These are phyloP conservation scores for Scutellaria minor DNA, from an alignment of 257 asterid genomes.

Conservation along the genomic window DNA sequence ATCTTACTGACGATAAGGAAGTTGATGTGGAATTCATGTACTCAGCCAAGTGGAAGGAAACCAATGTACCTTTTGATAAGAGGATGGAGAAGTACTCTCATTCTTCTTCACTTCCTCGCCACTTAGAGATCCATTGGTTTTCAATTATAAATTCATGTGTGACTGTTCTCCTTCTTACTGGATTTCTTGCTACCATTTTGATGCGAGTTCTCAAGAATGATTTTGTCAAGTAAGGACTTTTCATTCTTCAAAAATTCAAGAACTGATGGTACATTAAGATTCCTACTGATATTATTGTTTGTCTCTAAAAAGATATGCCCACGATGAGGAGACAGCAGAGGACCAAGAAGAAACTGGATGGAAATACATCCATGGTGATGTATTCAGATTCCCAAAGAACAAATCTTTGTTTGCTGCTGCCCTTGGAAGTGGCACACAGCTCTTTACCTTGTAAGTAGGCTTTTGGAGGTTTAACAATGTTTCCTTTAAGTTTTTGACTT, in stretches of 20 bases:
- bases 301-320: conserved; percentile 58
- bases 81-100: conserved; percentile 49
- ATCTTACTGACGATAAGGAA: conserved; percentile 66
- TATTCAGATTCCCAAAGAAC: conserved; percentile 64
- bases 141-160: conserved; percentile 70
- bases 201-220: conserved; percentile 72
- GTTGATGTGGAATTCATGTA: conserved; percentile 65
- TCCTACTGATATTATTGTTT: conserved; percentile 11
- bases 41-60: conserved; percentile 71
- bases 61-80: conserved; percentile 58
- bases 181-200: conserved; percentile 64
- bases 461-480: background rate
- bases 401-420: conserved; percentile 67
- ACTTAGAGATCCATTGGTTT: conserved; percentile 71
- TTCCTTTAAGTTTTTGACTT: background rate
- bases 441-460: conserved; percentile 61
- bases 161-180: conserved; percentile 63
- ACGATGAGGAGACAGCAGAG: conserved; percentile 69
- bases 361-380: conserved; percentile 83
- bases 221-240: conserved; percentile 59
- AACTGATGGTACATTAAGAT: background rate
- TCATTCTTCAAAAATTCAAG: conserved; percentile 21
- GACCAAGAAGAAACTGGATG: conserved; percentile 82
- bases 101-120: conserved; percentile 59
- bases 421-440: conserved; percentile 69